A percentile compares a stretch with the other conserved stretches of the same genome.
These are phyloP conservation scores for Seiridium unicorne DNA, from an alignment of 2,329 filamentous ascomycete genomes.

Conservation along the genomic window DNA sequence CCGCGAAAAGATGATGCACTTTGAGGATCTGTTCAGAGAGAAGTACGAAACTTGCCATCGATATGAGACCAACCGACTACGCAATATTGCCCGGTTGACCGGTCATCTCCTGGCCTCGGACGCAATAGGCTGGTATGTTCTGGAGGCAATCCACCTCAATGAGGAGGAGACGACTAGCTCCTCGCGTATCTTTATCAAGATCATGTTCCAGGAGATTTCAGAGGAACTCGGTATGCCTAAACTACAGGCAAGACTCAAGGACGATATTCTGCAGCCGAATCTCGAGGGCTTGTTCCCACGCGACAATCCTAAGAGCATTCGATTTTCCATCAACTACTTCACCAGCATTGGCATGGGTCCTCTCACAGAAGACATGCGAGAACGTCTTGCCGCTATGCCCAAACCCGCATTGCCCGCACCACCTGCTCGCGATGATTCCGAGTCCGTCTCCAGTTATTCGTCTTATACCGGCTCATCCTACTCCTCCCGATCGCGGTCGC, in stretches of 20 bases:
- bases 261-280: constrained; percentile 74
- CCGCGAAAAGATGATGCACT: constrained; percentile 88
- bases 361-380: constrained; percentile 92
- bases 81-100: constrained; percentile 94
- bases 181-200: constrained; percentile 98
- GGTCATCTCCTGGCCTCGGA: constrained; percentile 86
- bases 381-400: constrained; percentile 83
- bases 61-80: constrained; percentile 90
- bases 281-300: constrained; percentile 86
- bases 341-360: constrained; percentile 96
- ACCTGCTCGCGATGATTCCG: constrained; percentile 56
- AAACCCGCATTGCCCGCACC: constrained; percentile 76
- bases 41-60: constrained; percentile 98
- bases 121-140: constrained; percentile 87
- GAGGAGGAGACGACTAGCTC: constrained; percentile 97
- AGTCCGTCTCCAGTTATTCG: constrained; percentile 76
- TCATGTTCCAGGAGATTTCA: constrained; percentile 87
- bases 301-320: constrained; percentile 84
- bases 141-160: constrained; percentile 83
- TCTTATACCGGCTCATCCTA: constrained; percentile 67
- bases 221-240: constrained; percentile 84
- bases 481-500: constrained; percentile 49
- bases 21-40: constrained; percentile 84
- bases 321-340: constrained; percentile 99
- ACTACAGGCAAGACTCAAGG: constrained; percentile 72